These are phyloP conservation scores for Salix udensis DNA, from an alignment of 345 rosid species.

Conservation along the genomic window DNA sequence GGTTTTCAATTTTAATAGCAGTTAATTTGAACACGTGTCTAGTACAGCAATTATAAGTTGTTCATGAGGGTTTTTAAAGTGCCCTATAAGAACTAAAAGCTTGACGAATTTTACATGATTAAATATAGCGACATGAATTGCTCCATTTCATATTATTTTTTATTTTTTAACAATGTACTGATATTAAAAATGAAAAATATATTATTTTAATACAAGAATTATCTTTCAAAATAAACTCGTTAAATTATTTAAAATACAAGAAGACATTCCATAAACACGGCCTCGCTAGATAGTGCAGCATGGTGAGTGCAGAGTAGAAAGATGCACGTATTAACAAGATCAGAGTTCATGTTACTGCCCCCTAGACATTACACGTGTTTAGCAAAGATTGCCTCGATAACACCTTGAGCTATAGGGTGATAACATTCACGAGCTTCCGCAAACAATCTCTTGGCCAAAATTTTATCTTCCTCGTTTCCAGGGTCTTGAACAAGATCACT, in stretches of 20 bases:
- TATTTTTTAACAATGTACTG: no score
- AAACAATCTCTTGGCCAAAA: slow-evolving; percentile 71
- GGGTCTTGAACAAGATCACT: slow-evolving; percentile 57
- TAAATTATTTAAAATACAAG: background rate
- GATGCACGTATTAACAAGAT: background rate
- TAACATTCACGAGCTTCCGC: slow-evolving; percentile 69
- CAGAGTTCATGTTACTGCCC: background rate
- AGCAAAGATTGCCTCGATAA: slow-evolving; percentile 71
- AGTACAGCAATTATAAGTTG: no score
- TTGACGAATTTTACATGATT: no score
- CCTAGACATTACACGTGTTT: slow-evolving; percentile 46
- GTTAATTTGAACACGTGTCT: no score
- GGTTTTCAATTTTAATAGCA: no score
- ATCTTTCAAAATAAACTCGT: no score
- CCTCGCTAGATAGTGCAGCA: background rate
- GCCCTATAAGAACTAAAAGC: no score
- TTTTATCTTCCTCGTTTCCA: slow-evolving; percentile 71
- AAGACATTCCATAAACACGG: background rate
- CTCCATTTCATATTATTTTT: no score
- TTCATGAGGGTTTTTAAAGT: no score
- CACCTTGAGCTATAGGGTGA: slow-evolving; percentile 91
- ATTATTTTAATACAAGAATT: no score
- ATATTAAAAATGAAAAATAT: no score
- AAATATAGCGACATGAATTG: no score
- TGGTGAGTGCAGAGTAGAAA: background rate